A percentile compares a stretch with the other conserved stretches of the same genome.
These are phyloP conservation scores for Neurospora sp. DNA, from an alignment of 495 filamentous ascomycete genomes.

Conservation along the genomic window DNA sequence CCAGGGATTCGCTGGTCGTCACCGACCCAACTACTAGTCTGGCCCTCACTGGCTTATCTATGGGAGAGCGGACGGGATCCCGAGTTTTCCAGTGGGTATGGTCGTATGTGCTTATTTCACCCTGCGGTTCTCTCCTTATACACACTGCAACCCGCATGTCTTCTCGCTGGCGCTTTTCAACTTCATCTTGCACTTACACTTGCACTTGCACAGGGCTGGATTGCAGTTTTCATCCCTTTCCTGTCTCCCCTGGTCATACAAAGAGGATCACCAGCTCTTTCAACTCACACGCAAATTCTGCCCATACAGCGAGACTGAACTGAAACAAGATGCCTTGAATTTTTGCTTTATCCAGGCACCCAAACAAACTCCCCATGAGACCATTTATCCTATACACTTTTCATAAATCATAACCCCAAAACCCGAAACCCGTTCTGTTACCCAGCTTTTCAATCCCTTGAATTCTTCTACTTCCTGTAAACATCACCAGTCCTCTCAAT, in stretches of 20 bases:
- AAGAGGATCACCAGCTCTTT: neutral
- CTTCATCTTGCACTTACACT: neutral
- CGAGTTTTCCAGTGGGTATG: constrained; percentile 24
- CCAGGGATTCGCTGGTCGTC: constrained; percentile 27
- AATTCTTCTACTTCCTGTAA: constrained; percentile 12
- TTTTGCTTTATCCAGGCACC: neutral
- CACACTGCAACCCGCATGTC: neutral
- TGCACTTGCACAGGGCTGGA: neutral
- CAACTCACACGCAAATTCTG: neutral
- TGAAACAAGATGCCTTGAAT: neutral
- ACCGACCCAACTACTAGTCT: constrained; percentile 40
- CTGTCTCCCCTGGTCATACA: neutral
- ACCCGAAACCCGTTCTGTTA: neutral
- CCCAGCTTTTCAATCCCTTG: neutral
- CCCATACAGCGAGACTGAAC: neutral
- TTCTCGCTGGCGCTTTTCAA: neutral
- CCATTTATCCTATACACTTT: neutral
- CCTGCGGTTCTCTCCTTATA: neutral
- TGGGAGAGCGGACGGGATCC: constrained; percentile 44
- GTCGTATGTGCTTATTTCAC: neutral
- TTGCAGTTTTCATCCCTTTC: neutral
- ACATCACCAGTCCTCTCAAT: constrained; percentile 32
- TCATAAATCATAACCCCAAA: neutral
- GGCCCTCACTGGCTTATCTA: constrained; percentile 26
- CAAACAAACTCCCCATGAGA: neutral